These are phyloP conservation scores for Haberlea rhodopensis DNA, from an alignment of 257 asterid genomes.

Conservation along the genomic window DNA sequence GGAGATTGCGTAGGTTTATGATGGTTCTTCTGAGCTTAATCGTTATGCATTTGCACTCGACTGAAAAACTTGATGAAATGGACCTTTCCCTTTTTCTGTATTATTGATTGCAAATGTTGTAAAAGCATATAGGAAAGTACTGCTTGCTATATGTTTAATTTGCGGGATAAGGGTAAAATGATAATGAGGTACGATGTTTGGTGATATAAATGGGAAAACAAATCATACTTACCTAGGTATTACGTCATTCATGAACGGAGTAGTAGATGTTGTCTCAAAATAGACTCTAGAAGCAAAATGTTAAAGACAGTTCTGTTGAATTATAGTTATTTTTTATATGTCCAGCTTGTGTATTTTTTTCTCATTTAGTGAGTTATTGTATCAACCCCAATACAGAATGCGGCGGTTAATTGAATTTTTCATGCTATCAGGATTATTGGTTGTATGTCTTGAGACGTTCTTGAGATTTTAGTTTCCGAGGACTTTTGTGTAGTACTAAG, in stretches of 20 bases:
- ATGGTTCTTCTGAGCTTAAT: not conserved
- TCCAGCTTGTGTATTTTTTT: not conserved
- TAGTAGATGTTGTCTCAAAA: not conserved
- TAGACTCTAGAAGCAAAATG: not conserved
- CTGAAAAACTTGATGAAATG: constrained; percentile 29
- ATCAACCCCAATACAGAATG: not conserved
- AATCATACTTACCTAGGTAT: not conserved
- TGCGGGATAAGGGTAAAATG: not conserved
- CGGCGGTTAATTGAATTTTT: not conserved
- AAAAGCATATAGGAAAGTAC: not conserved
- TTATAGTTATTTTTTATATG: not conserved
- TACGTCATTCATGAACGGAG: too few relatives aligned
- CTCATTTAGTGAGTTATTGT: too few relatives aligned
- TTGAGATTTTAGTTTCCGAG: not conserved
- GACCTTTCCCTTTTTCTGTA: not conserved
- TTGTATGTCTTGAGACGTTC: not conserved
- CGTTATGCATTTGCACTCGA: not conserved
- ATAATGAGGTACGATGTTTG: not conserved
- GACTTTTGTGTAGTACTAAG: too few relatives aligned
- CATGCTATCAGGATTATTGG: not conserved
- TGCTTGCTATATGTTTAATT: not conserved
- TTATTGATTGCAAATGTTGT: not conserved
- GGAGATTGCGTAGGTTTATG: not conserved
- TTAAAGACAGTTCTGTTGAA: not conserved
- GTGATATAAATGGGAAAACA: not conserved